Evolutionary conservation across 2,329 filamentous ascomycete species (phyloP).

Genomic region (Diaporthe humulicola): DNA sequence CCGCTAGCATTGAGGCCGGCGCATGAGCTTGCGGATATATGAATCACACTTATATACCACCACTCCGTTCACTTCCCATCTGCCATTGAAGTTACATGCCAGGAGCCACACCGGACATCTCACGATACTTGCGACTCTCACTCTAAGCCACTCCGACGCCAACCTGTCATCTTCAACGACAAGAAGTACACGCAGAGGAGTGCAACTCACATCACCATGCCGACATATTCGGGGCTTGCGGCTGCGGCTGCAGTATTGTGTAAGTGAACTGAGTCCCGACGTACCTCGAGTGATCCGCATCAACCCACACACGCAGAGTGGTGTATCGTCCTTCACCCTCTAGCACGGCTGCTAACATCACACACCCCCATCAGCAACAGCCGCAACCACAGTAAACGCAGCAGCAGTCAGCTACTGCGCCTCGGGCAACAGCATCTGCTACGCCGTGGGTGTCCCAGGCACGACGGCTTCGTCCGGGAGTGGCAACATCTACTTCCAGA

Average conservation of each 20-base stretch:
- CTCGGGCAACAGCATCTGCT: constrained; percentile 62
- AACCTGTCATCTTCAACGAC: neutral
- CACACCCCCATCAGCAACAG: constrained; percentile 4
- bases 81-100: neutral
- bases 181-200: neutral
- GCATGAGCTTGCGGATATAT: constrained; percentile 13
- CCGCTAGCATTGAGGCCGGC: neutral
- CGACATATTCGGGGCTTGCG: constrained; percentile 1
- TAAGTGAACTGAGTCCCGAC: constrained; percentile 20
- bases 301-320: neutral
- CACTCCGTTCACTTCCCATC: neutral
- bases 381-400: constrained; percentile 48
- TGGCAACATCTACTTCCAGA: constrained; percentile 73
- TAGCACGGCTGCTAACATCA: neutral
- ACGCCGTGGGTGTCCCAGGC: constrained; percentile 67
- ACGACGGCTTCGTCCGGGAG: constrained; percentile 59
- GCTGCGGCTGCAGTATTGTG: constrained; percentile 36
- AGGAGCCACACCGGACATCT: neutral
- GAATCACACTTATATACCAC: constrained; percentile 7
- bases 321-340: neutral
- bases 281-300: too few relatives aligned
- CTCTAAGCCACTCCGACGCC: neutral
- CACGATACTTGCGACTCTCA: neutral
- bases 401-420: constrained; percentile 56
- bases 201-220: constrained; percentile 18